These are phyloP conservation scores for Pseudozyma hubeiensis DNA, from an alignment of 1,284 basidiomycete genomes.

Conservation along the genomic window DNA sequence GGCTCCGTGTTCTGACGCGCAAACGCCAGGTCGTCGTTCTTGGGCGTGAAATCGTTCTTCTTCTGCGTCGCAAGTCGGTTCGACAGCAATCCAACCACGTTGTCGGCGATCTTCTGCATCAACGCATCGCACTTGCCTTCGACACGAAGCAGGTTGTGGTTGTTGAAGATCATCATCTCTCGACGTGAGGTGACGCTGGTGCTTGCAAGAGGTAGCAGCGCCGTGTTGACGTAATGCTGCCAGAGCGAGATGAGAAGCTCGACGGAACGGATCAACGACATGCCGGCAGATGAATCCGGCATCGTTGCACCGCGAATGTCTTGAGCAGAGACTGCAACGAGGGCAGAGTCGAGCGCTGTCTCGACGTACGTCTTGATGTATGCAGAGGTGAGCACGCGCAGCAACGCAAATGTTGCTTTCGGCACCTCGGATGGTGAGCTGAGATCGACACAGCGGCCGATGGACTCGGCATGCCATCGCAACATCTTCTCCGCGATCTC, in stretches of 20 bases:
- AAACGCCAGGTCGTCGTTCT: constrained; percentile 86
- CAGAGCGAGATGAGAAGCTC: constrained; percentile 93
- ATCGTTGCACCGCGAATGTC: constrained; percentile 75
- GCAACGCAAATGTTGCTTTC: constrained; percentile 87
- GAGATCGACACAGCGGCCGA: constrained; percentile 66
- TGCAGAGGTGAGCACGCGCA: constrained; percentile 88
- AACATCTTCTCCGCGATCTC: constrained; percentile 64
- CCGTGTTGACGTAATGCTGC: constrained; percentile 95
- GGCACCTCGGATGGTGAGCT: constrained; percentile 70
- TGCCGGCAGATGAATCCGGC: constrained; percentile 75
- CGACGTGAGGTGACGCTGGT: constrained; percentile 86
- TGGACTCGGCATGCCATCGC: constrained; percentile 67
- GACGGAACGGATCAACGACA: constrained; percentile 76
- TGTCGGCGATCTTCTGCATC: constrained; percentile 84
- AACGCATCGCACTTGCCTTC: constrained; percentile 87
- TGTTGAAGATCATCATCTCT: constrained; percentile 94
- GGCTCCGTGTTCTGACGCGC: constrained; percentile 95
- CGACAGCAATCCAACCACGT: constrained; percentile 70
- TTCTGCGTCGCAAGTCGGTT: constrained; percentile 89
- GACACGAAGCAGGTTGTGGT: constrained; percentile 85
- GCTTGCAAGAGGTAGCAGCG: constrained; percentile 86
- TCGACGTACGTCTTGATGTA: constrained; percentile 89
- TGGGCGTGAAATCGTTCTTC: constrained; percentile 94
- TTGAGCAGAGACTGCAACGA: constrained; percentile 77
- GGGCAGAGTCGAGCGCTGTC: constrained; percentile 86